phyloP scores from a whole-genome alignment of 768 basidiomycete genomes.

The Antrodiella citrinella region DNA sequence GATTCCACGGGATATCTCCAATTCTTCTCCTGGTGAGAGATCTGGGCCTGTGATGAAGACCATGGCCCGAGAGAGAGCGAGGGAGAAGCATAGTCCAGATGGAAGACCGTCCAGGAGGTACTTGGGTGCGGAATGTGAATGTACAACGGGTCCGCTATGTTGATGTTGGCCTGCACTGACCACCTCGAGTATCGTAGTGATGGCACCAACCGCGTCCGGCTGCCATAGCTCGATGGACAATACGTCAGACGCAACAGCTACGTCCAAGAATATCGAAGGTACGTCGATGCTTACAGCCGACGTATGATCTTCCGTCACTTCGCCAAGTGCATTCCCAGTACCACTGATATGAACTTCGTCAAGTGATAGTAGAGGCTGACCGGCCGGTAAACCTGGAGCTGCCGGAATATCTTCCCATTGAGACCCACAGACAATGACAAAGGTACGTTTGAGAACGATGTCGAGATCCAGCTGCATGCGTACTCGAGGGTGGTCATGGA shows the following conservation, averaged over 20 bases:
- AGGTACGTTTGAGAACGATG: slow-evolving; percentile 40
- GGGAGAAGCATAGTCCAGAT: slow-evolving; percentile 43
- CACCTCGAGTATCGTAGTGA: slow-evolving; percentile 42
- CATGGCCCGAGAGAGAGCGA: slow-evolving; percentile 55
- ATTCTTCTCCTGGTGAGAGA: slow-evolving; percentile 62
- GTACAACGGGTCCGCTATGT: not conserved
- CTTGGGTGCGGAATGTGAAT: slow-evolving; percentile 5
- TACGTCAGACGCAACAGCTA: slow-evolving; percentile 46
- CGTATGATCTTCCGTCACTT: slow-evolving; percentile 38
- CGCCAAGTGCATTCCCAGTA: slow-evolving; percentile 38
- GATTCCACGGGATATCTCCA: slow-evolving; percentile 62
- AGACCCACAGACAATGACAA: slow-evolving; percentile 33
- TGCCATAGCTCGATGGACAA: slow-evolving; percentile 66
- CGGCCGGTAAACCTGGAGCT: slow-evolving; percentile 5
- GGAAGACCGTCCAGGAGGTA: slow-evolving; percentile 37
- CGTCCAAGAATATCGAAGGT: slow-evolving; percentile 35
- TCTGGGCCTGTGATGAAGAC: slow-evolving; percentile 73
- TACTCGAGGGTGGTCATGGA: slow-evolving; percentile 34
- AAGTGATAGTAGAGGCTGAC: slow-evolving; percentile 40
- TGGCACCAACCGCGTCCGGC: slow-evolving; percentile 42
- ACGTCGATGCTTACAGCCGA: slow-evolving; percentile 33
- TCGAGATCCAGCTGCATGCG: slow-evolving; percentile 35
- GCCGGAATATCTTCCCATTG: not conserved
- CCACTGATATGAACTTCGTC: slow-evolving; percentile 46
- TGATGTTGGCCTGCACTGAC: slow-evolving; percentile 11